A percentile compares a stretch with the other conserved stretches of the same genome.
phyloP scores from a whole-genome alignment of 139 green algal species.

The Coelastrella sp. region DNA sequence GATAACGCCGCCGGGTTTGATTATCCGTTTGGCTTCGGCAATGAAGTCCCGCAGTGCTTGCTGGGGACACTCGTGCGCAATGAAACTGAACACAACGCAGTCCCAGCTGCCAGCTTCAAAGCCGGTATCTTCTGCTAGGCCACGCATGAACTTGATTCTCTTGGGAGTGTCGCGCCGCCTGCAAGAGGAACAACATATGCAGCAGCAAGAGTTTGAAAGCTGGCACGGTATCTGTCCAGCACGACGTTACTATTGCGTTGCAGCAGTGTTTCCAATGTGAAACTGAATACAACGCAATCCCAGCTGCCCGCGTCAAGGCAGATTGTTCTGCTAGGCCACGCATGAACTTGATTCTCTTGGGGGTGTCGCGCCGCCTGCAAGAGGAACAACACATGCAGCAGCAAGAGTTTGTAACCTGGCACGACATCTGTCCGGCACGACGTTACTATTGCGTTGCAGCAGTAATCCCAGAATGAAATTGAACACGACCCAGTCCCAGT shows the following conservation, averaged over 20 bases:
- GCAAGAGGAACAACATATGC: background rate
- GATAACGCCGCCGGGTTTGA: constrained; percentile 81
- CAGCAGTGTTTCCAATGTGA: constrained; percentile 57
- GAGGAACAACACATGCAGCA: background rate
- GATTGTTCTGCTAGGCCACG: constrained; percentile 78
- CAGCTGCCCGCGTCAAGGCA: constrained; percentile 67
- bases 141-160: constrained; percentile 82
- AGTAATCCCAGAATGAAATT: too few relatives aligned
- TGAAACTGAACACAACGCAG: constrained; percentile 82
- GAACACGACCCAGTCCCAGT: constrained; percentile 82
- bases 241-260: too few relatives aligned
- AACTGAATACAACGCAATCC: constrained; percentile 85
- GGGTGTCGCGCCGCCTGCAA: background rate
- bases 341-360: constrained; percentile 74
- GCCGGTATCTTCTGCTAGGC: constrained; percentile 70
- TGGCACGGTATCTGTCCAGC: too few relatives aligned
- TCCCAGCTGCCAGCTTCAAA: constrained; percentile 78
- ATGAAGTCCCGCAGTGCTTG: constrained; percentile 56
- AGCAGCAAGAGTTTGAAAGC: background rate
- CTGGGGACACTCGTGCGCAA: constrained; percentile 90
- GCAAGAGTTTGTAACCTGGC: too few relatives aligned
- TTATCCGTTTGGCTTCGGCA: constrained; percentile 74
- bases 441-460: too few relatives aligned
- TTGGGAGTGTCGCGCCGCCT: constrained; percentile 1
- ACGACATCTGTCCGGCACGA: too few relatives aligned